Evolutionary conservation across 2,329 filamentous ascomycete genomes (phyloP), one percentile per base, ranked within the genome.

Genomic region (Hypocrella siamensis): DNA sequence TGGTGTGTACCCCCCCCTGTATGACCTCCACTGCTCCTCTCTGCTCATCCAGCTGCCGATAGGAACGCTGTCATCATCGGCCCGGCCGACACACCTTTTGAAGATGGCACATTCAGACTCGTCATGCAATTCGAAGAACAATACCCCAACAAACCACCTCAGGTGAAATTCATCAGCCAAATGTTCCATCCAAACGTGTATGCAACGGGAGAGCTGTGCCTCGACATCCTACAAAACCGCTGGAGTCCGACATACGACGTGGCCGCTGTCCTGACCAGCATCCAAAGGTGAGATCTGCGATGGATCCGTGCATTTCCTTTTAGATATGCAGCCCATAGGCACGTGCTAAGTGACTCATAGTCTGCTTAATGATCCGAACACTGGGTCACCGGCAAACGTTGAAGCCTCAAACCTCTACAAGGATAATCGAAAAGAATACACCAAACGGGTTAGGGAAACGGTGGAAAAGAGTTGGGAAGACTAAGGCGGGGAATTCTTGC

Each of bases 161-260:
- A 85, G 21, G 90, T 96, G 60, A 96, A 96, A 53, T 98, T 98
- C 55, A 93, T 98, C 54, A 93, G 83, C 57, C 76, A 90, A 54
- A 98, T 98, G 90, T 98, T 98, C 57, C 90, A 98, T 48, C 90
- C 90, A 14, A 98, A 98, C 51, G 90, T 98, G 35, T 98, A 98
- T 53, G 86, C 82, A 32, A 96, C 86, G 0, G 90, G 90, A 38
- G 90, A 98, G 61, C 68, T 98, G 31, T 98, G 90, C 51, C 62
- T 98, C 42, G 90, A 98, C 51, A 98, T 98, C 43, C 58, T 98
- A 36, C 90, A 98, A 58, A 98, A 98, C 52, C 69, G 90, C 43
- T 98, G 90, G 90, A 96, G 88, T 53, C 90, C 90, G 12, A 96
- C 90, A 8, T 98, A 98, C 55, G 90, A 98, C 57, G 90, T 98